Conservation (phyloP, 495 filamentous ascomycete genomes). For the Penicillium roqueforti region DNA sequence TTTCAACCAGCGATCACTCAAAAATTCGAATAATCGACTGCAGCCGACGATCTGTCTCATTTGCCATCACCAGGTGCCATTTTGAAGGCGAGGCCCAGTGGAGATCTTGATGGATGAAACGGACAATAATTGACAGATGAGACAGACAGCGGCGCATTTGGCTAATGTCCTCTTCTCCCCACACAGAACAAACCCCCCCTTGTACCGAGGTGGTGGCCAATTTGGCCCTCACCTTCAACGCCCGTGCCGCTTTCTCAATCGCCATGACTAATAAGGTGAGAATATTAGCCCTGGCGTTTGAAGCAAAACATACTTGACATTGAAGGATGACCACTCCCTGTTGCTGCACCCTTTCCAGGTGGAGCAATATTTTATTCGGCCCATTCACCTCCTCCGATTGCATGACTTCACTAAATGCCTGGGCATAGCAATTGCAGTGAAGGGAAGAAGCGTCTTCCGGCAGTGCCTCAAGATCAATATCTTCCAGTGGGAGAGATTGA, state of each 20-base stretch:
- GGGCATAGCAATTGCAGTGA: constrained; percentile 2
- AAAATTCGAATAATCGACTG: constrained; percentile 24
- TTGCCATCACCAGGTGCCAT: constrained; percentile 34
- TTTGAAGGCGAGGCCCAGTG: constrained; percentile 14
- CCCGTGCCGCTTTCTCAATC: background rate
- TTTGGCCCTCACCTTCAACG: background rate
- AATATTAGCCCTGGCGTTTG: background rate
- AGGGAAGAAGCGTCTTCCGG: background rate
- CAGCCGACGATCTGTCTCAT: constrained; percentile 36
- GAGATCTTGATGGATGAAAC: constrained; percentile 14
- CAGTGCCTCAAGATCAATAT: background rate
- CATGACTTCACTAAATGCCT: background rate
- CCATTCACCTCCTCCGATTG: background rate
- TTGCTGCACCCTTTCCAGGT: constrained; percentile 4
- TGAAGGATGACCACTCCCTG: constrained; percentile 1
- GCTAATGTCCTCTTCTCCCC: background rate
- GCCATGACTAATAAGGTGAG: constrained; percentile 1
- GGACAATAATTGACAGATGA: constrained; percentile 21
- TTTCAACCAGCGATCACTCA: background rate
- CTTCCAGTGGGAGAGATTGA: background rate
- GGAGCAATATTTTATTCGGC: background rate
- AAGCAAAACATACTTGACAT: background rate
- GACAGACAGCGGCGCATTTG: background rate
- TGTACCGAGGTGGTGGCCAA: background rate
- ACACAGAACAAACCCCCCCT: background rate